These are phyloP conservation scores for Penicillium sp. DNA, from an alignment of 2,329 filamentous ascomycete genomes.

Conservation along the genomic window DNA sequence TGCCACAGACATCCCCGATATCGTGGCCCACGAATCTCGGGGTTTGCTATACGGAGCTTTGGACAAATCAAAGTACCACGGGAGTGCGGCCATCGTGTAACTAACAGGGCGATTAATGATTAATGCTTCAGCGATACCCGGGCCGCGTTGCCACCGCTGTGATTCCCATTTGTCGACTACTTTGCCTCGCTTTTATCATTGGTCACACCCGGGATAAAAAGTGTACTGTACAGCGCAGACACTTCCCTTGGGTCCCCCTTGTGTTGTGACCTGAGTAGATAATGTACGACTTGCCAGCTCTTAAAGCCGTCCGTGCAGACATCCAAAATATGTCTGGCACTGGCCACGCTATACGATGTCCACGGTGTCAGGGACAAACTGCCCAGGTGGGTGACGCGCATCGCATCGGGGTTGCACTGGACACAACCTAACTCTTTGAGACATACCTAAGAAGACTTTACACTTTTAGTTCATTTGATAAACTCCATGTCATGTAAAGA, in stretches of 20 bases:
- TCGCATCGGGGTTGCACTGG: not conserved
- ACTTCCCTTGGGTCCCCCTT: not conserved
- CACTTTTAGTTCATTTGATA: not conserved
- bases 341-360: constrained; percentile 3
- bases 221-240: not conserved
- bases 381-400: not conserved
- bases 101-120: not conserved
- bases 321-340: constrained; percentile 2
- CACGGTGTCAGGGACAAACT: not conserved
- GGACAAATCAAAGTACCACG: constrained; percentile 2
- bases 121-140: not conserved
- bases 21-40: not conserved
- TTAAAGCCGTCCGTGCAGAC: constrained; percentile 15
- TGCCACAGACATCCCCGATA: constrained; percentile 7
- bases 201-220: not conserved
- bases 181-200: not conserved
- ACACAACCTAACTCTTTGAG: not conserved
- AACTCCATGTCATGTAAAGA: not conserved
- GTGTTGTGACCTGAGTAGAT: constrained; percentile 5
- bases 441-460: not conserved
- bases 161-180: not conserved
- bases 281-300: constrained; percentile 11
- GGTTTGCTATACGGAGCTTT: not conserved
- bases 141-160: not conserved
- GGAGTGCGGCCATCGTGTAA: not conserved